Evolutionary conservation across 139 green algal genomes (phyloP).

Genomic region (Mychonastes homosphaera): DNA sequence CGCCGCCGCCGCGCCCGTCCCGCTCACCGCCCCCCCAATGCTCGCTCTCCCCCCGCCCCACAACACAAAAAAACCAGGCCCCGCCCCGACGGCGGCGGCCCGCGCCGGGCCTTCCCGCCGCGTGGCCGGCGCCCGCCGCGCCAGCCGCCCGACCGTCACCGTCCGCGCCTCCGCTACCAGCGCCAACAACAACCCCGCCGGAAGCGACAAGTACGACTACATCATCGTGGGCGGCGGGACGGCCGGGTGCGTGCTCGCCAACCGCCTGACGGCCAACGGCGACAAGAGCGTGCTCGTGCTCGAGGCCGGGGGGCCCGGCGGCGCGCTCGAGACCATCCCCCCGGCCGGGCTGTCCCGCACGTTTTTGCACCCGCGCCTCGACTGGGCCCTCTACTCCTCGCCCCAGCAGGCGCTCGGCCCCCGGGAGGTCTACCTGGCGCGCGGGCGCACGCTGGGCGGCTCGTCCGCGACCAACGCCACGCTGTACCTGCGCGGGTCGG

Average conservation of each 20-base stretch:
- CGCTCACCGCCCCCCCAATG: no score
- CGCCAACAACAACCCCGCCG: constrained; percentile 10
- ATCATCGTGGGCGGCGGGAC: constrained; percentile 84
- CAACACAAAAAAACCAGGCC: no score
- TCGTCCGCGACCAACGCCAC: constrained; percentile 79
- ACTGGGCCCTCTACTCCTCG: constrained; percentile 74
- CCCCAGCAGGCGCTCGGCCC: constrained; percentile 44
- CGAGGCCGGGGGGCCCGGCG: constrained; percentile 46
- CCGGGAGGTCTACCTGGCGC: constrained; percentile 69
- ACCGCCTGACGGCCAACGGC: constrained; percentile 63
- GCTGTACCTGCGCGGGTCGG: constrained; percentile 69
- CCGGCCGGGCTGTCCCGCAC: constrained; percentile 68
- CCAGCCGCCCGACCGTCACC: no score
- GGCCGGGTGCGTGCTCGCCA: constrained; percentile 80
- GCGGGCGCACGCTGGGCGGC: constrained; percentile 72
- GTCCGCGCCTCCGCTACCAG: no score
- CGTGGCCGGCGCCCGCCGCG: no score
- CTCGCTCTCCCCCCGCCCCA: no score
- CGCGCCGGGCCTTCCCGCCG: no score
- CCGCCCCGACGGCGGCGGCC: no score
- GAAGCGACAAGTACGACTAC: constrained; percentile 70
- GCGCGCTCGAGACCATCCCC: constrained; percentile 27
- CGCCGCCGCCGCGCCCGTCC: no score
- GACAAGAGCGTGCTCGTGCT: constrained; percentile 74
- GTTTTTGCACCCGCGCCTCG: constrained; percentile 61